Percentiles rank a stretch among this genome's conserved stretches.
Conservation (phyloP, 1,284 basidiomycete species). For the Cryptococcus sp. region DNA sequence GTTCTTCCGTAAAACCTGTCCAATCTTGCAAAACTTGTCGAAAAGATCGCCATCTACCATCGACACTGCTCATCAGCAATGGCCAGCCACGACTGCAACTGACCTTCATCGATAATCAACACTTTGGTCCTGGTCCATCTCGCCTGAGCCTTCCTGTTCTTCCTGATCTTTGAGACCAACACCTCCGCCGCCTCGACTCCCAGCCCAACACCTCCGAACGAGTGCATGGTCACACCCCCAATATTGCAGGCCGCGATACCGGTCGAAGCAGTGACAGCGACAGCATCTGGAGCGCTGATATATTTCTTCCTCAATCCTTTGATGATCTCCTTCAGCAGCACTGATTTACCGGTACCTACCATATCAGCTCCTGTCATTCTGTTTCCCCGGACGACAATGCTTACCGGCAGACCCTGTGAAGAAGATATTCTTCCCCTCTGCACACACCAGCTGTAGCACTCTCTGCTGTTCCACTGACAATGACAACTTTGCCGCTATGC, state of each 20-base stretch:
- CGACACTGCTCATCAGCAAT: conserved; percentile 59
- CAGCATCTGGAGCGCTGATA: conserved; percentile 51
- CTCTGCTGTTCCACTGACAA: conserved; percentile 78
- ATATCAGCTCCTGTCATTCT: conserved; percentile 32
- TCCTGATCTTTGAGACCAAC: conserved; percentile 62
- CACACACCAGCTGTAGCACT: conserved; percentile 66
- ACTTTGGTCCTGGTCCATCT: conserved; percentile 73
- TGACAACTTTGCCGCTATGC: conserved; percentile 46
- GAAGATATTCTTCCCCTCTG: conserved; percentile 72
- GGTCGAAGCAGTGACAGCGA: conserved; percentile 81
- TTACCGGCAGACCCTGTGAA: conserved; percentile 96
- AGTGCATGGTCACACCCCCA: conserved; percentile 87
- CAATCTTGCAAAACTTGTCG: conserved; percentile 47
- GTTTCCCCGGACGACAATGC: too few species aligned
- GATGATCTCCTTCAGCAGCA: conserved; percentile 86
- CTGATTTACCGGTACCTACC: conserved; percentile 88
- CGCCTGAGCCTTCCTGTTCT: conserved; percentile 61
- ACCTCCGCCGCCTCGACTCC: conserved; percentile 63
- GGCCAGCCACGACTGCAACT: conserved; percentile 10
- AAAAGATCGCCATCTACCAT: conserved; percentile 88
- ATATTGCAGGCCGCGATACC: conserved; percentile 94
- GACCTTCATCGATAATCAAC: conserved; percentile 92
- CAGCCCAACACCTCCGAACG: conserved; percentile 82
- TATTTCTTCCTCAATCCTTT: conserved; percentile 54
- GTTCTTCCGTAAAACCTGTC: conserved; percentile 54